Evolutionary conservation across 2,329 filamentous ascomycete genomes (phyloP), one percentile per base, ranked within the genome.

Genomic region (Shiraia sp.): DNA sequence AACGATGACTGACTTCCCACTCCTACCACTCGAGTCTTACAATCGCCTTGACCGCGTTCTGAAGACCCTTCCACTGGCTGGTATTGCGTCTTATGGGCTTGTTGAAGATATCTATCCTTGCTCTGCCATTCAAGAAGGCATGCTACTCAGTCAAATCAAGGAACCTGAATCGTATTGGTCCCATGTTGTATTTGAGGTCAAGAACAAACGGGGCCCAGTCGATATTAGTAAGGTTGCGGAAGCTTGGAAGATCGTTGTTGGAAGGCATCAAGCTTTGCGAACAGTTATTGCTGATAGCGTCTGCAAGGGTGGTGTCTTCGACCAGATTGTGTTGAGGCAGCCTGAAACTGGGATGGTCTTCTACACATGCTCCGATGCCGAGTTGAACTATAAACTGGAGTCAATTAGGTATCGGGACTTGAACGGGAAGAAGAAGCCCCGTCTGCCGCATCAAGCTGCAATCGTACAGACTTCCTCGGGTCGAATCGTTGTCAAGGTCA

Each of bases 281-380:
- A 66, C 65, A 10, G 41, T 65, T 6, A 66, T 69, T 32, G 47
- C 67, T 6, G 60, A 67, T 32, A 66, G 61, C 40, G 61, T 66
- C 12, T 65, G 59, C 42, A 59, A 61, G 36, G 65, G 63, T 16
- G 65, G 61, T 10, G 61, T 66, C 3, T 68, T 68, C 30, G 64
- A 68, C 32, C 65, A 68, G 41, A 51, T 69, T 17, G 64, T 68
- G 3, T 13, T 69, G 25, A 63, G 53, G 36, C 37, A 49, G 10
- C 50, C 54, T 1, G 54, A 63, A 24, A 49, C 53, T 25, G 62
- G 64, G 2, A 39, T 59, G 6, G 39, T 62, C 12, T 47, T 22
- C 2, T 52, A 53, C 15, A 48, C 48, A 4, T 66, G 63, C 40
- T 30, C 47, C 5, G 61, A 67, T 15, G 26, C 40, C 5, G 61